phyloP scores from a whole-genome alignment of 106 monocot genomes.

The Allium cepa region DNA sequence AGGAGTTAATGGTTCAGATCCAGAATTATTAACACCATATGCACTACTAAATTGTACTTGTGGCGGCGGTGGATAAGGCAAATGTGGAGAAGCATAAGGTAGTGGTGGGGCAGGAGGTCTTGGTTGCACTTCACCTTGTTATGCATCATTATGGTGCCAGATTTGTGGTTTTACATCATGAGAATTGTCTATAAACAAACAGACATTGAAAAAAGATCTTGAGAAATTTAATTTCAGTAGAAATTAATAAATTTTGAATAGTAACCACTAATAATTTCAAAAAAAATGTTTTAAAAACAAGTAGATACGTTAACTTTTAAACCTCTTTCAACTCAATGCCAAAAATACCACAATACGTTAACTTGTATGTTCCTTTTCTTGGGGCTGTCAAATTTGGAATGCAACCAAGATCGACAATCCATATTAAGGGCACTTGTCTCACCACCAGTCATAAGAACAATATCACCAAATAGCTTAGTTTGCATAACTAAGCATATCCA shows the following conservation, averaged over 20 bases:
- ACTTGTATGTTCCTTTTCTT: too few relatives aligned
- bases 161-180: not conserved
- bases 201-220: too few relatives aligned
- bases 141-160: constrained; percentile 9
- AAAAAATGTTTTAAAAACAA: not conserved
- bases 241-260: not conserved
- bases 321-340: too few relatives aligned
- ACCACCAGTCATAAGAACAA: too few relatives aligned
- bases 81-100: too few relatives aligned
- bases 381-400: too few relatives aligned
- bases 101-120: not conserved
- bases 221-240: too few relatives aligned
- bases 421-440: too few relatives aligned
- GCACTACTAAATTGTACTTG: not conserved
- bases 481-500: too few relatives aligned
- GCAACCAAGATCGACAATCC: too few relatives aligned
- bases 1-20: constrained; percentile 4
- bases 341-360: too few relatives aligned
- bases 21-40: not conserved
- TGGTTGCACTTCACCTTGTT: not conserved
- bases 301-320: not conserved
- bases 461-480: too few relatives aligned
- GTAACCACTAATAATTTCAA: not conserved
- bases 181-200: not conserved
- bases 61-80: not conserved